Evolutionary conservation across 495 filamentous ascomycete genomes (phyloP).

Genomic region (Wilcoxina mikolae): DNA sequence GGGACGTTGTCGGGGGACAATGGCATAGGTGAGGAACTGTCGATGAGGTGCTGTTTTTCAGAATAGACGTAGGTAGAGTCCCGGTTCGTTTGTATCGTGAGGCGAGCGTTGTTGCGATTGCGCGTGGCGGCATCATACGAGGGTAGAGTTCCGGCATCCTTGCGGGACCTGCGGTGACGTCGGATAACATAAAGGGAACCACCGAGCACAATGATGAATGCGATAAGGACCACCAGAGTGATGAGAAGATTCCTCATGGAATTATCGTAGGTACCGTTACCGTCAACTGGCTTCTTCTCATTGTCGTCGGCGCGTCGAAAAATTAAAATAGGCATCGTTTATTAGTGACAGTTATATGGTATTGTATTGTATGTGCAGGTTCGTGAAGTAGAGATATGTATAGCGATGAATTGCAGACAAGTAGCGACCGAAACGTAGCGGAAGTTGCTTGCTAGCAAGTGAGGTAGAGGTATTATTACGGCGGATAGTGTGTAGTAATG

Average conservation of each 20-base stretch:
- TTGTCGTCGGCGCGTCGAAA: slow-evolving; percentile 6
- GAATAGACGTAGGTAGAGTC: slow-evolving; percentile 56
- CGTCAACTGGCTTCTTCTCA: not conserved
- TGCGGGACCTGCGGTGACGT: slow-evolving; percentile 42
- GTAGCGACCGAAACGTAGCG: not conserved
- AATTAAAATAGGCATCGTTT: slow-evolving; percentile 10
- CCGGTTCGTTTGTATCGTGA: slow-evolving; percentile 42
- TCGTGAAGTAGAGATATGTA: not conserved
- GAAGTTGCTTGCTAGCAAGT: slow-evolving; percentile 6
- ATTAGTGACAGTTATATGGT: not conserved
- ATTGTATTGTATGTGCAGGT: not conserved
- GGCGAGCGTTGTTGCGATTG: slow-evolving; percentile 53
- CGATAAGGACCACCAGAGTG: slow-evolving; percentile 58
- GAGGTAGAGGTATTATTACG: not conserved
- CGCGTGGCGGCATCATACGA: slow-evolving; percentile 35
- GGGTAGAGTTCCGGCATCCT: slow-evolving; percentile 36
- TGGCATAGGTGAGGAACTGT: slow-evolving; percentile 58
- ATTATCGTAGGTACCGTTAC: not conserved
- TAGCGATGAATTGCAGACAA: not conserved
- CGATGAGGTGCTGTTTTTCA: slow-evolving; percentile 54
- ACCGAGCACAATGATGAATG: slow-evolving; percentile 50
- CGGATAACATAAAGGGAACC: slow-evolving; percentile 56
- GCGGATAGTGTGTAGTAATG: not conserved
- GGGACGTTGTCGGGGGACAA: slow-evolving; percentile 65
- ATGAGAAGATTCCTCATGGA: slow-evolving; percentile 33